Percentiles rank a stretch among this genome's conserved stretches.
phyloP scores from a whole-genome alignment of 805 yeast species.

The Starmerella gropengiesseri region DNA sequence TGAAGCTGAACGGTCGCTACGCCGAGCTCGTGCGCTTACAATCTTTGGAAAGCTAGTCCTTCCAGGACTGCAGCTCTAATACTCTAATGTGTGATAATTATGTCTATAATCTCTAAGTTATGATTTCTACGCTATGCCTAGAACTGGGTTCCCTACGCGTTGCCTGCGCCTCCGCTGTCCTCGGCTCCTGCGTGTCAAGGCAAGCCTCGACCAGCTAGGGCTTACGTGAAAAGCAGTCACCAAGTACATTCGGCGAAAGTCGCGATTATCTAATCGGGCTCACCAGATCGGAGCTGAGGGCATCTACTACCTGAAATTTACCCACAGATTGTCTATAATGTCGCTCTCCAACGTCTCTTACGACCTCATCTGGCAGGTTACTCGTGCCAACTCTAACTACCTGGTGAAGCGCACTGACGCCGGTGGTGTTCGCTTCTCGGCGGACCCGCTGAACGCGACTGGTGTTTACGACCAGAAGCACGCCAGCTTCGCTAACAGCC shows the following conservation, averaged over 20 bases:
- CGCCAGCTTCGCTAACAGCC: constrained; percentile 41
- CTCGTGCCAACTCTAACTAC: constrained; percentile 39
- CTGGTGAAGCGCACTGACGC: constrained; percentile 37
- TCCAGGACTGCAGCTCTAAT: no score
- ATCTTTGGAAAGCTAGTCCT: constrained; percentile 26
- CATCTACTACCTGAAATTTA: constrained; percentile 3
- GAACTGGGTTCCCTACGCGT: no score
- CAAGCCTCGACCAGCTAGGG: constrained; percentile 3
- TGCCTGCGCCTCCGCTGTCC: no score
- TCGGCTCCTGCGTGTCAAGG: no score
- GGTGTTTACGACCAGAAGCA: constrained; percentile 38
- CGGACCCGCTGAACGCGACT: constrained; percentile 42
- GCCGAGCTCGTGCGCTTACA: constrained; percentile 34
- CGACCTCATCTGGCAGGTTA: constrained; percentile 44
- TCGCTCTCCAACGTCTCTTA: constrained; percentile 25
- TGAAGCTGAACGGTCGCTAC: constrained; percentile 32
- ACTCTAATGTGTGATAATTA: no score
- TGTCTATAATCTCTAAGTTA: background rate
- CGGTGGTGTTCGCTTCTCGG: constrained; percentile 36
- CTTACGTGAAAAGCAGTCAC: constrained; percentile 8
- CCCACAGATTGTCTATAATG: constrained; percentile 15
- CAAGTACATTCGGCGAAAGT: background rate
- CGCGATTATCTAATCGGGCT: background rate
- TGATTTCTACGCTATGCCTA: no score
- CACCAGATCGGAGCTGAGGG: background rate